phyloP scores from a whole-genome alignment of 805 yeast genomes.

The Pichia paraexigua region DNA sequence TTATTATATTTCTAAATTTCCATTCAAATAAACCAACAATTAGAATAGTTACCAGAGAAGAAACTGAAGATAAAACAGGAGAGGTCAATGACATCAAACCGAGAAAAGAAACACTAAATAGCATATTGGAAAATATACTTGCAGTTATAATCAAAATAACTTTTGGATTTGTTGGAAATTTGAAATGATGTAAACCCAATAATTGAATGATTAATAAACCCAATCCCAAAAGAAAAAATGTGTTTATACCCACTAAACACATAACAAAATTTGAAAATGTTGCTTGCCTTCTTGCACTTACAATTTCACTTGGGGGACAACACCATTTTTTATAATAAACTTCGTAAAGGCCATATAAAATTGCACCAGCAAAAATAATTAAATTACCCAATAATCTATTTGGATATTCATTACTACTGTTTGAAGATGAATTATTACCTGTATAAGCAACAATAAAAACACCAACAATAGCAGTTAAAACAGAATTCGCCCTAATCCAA shows the following conservation, averaged over 20 bases:
- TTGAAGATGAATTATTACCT: constrained; percentile 26
- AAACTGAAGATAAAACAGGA: constrained; percentile 70
- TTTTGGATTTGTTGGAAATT: constrained; percentile 35
- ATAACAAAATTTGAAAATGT: constrained; percentile 75
- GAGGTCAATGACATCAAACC: constrained; percentile 76
- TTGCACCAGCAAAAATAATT: constrained; percentile 65
- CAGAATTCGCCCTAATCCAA: constrained; percentile 57
- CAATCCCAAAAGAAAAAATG: constrained; percentile 42
- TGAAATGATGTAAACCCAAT: constrained; percentile 49
- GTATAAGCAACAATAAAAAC: constrained; percentile 74
- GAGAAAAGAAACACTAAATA: constrained; percentile 65
- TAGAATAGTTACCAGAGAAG: constrained; percentile 60
- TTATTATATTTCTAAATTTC: constrained; percentile 50
- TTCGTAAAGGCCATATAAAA: constrained; percentile 75
- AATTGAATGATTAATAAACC: constrained; percentile 43
- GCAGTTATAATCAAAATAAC: constrained; percentile 39
- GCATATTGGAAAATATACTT: constrained; percentile 55
- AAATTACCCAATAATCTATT: constrained; percentile 60
- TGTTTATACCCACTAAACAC: constrained; percentile 54
- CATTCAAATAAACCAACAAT: constrained; percentile 75
- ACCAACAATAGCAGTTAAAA: constrained; percentile 62
- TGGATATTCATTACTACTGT: constrained; percentile 35
- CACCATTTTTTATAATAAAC: constrained; percentile 68
- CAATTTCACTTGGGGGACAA: constrained; percentile 65
- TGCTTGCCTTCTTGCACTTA: constrained; percentile 59